Base-by-base conservation (phyloP, 495 filamentous ascomycete species). In the Sphaerosporella brunnea region DNA sequence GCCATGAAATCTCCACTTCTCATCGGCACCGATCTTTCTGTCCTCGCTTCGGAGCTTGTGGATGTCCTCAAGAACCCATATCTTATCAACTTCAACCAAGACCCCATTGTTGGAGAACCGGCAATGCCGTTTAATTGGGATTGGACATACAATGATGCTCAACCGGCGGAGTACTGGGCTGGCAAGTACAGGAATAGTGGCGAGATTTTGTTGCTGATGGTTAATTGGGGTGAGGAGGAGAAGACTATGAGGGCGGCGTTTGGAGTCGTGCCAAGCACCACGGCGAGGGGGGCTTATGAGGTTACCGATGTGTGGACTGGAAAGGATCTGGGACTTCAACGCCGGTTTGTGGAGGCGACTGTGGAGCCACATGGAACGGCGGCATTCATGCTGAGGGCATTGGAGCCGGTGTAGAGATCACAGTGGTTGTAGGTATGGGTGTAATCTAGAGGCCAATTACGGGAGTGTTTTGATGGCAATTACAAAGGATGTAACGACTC, bases 41-140 rank as follows among this genome's bases (percentile, higher is more conserved):
- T 18, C 8, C 16, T 37, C 28, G 7, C 28, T 32, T 13, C 28
- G 28, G 68, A 74, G 23, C 58, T 79, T 4, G 59, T 61, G n/a
- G n/a, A n/a, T 0, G 70, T 79, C 28, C 63, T 82, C 19, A 70
- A 72, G 53, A 81, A 80, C 59, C 52, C 63, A 41, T 62, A 70
- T 16, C 59, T 82, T 0, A 62, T 81, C 4, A 69, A 69, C 0
- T 77, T 81, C 60, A 70, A 73, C 53, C 78, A 81, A 55, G 78
- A 82, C 48, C 61, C 66, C 7, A 41, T 65, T 2, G 49, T 64
- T 37, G 76, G 74, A 2, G 58, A 57, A 11, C 69, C 75, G 1
- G 74, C 73, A 0, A 68, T 58, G 55, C 77, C 77, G 1, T 81
- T 76, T 48, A 79, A 79, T 55, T 79, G 75, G 74, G 75, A 79